phyloP scores from a whole-genome alignment of 805 yeast species.

The Osmozyma mogii region DNA sequence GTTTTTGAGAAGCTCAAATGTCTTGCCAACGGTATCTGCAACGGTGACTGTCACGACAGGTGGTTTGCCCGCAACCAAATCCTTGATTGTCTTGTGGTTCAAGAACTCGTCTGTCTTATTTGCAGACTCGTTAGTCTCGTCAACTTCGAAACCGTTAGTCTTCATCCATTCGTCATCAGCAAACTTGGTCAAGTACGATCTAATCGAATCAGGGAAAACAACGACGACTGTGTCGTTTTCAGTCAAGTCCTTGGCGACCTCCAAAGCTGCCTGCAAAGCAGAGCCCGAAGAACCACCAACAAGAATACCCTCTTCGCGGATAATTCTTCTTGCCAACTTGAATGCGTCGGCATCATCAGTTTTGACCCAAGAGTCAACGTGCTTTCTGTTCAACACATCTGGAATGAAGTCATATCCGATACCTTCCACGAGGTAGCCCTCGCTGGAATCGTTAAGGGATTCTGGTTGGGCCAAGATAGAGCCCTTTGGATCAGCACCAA shows the following conservation, averaged over 20 bases:
- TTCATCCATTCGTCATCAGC: slow-evolving; percentile 90
- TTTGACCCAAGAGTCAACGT: slow-evolving; percentile 75
- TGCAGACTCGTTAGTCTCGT: slow-evolving; percentile 36
- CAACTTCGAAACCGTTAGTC: slow-evolving; percentile 62
- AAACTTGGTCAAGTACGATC: slow-evolving; percentile 81
- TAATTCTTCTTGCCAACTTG: slow-evolving; percentile 71
- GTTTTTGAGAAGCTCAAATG: slow-evolving; percentile 60
- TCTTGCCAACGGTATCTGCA: slow-evolving; percentile 51
- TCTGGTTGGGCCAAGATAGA: slow-evolving; percentile 80
- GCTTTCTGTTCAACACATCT: slow-evolving; percentile 59
- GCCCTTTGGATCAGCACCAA: slow-evolving; percentile 84
- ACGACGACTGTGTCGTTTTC: slow-evolving; percentile 73
- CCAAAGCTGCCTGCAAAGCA: slow-evolving; percentile 71
- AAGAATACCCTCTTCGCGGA: slow-evolving; percentile 76
- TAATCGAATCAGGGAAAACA: slow-evolving; percentile 80
- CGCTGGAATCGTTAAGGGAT: slow-evolving; percentile 50
- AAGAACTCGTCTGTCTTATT: slow-evolving; percentile 37
- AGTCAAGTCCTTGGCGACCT: slow-evolving; percentile 59
- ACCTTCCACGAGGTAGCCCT: slow-evolving; percentile 75
- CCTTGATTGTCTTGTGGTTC: slow-evolving; percentile 45
- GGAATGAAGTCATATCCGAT: slow-evolving; percentile 88
- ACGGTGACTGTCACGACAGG: slow-evolving; percentile 72
- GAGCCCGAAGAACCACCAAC: slow-evolving; percentile 90
- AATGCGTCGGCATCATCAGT: slow-evolving; percentile 79
- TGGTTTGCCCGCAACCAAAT: slow-evolving; percentile 54